These are phyloP conservation scores for Phaseolus coccineus DNA, from an alignment of 331 rosid genomes.

Conservation along the genomic window DNA sequence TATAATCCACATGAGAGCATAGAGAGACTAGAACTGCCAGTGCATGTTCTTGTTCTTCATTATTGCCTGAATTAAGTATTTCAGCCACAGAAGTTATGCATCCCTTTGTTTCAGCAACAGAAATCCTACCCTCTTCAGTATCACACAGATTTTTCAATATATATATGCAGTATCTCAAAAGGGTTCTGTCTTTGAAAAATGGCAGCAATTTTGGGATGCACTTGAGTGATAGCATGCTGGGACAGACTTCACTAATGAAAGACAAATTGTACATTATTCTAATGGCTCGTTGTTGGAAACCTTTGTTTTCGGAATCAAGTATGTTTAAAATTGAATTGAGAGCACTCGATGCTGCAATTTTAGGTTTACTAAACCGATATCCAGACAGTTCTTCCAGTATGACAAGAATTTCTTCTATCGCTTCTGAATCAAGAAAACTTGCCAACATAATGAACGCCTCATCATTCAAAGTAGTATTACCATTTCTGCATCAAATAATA, in stretches of 20 bases:
- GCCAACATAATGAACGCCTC: slow-evolving; percentile 60
- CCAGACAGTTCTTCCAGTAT: slow-evolving; percentile 74
- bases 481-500: slow-evolving; percentile 60
- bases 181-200: slow-evolving; percentile 51
- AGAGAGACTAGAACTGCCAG: slow-evolving; percentile 68
- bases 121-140: slow-evolving; percentile 60
- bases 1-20: slow-evolving; percentile 72
- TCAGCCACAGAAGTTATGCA: slow-evolving; percentile 70
- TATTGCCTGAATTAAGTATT: slow-evolving; percentile 62
- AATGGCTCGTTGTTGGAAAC: slow-evolving; percentile 61
- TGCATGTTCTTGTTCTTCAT: slow-evolving; percentile 81
- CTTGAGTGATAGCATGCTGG: slow-evolving; percentile 52
- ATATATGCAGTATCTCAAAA: slow-evolving; percentile 58
- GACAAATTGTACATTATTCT: slow-evolving; percentile 66
- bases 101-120: slow-evolving; percentile 74
- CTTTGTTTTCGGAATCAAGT: slow-evolving; percentile 59
- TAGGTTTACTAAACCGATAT: slow-evolving; percentile 45
- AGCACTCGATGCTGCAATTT: slow-evolving; percentile 63
- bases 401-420: slow-evolving; percentile 66
- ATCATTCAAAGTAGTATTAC: slow-evolving; percentile 49
- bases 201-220: slow-evolving; percentile 75
- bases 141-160: slow-evolving; percentile 69
- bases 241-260: slow-evolving; percentile 52
- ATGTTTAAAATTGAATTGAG: slow-evolving; percentile 56
- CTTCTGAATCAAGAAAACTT: slow-evolving; percentile 66